phyloP scores from a whole-genome alignment of 805 yeast species.

The Limtongia smithiae region DNA sequence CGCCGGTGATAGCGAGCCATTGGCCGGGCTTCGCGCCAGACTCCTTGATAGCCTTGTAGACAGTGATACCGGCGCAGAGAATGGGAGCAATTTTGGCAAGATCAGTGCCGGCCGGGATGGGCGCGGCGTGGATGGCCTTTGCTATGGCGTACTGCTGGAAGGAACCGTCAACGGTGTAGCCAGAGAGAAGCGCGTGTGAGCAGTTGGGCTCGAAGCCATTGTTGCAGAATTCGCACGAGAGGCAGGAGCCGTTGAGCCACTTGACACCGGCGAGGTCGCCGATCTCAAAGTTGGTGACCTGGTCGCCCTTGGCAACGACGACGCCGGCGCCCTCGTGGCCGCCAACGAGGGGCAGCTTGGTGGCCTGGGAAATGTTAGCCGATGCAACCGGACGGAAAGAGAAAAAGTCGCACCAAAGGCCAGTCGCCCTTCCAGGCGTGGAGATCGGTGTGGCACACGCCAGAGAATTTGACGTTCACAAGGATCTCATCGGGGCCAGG shows the following conservation, averaged over 20 bases:
- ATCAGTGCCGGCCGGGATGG: conserved; percentile 69
- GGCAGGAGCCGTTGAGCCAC: conserved; percentile 78
- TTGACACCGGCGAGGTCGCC: conserved; percentile 83
- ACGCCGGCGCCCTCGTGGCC: conserved; percentile 91
- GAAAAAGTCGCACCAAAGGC: conserved; percentile 52
- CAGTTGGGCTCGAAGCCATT: conserved; percentile 68
- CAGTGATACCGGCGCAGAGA: conserved; percentile 88
- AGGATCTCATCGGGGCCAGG: conserved; percentile 77
- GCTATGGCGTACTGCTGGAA: conserved; percentile 90
- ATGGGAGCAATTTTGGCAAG: conserved; percentile 76
- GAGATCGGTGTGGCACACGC: conserved; percentile 91
- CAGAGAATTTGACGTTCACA: conserved; percentile 79
- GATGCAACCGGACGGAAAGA: not conserved
- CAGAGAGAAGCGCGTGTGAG: conserved; percentile 65
- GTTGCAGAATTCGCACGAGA: conserved; percentile 70
- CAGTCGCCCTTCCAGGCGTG: conserved; percentile 96
- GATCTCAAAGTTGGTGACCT: conserved; percentile 65
- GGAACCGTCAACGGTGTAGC: conserved; percentile 86
- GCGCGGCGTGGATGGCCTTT: conserved; percentile 82
- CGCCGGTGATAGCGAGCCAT: conserved; percentile 76
- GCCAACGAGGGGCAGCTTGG: conserved; percentile 74
- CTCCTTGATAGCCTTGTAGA: conserved; percentile 83
- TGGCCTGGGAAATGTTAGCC: conserved; percentile 31
- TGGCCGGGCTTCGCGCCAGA: conserved; percentile 67
- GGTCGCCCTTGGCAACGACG: conserved; percentile 71